Conservation (phyloP, 768 basidiomycete genomes). For the Boletus huronensis region DNA sequence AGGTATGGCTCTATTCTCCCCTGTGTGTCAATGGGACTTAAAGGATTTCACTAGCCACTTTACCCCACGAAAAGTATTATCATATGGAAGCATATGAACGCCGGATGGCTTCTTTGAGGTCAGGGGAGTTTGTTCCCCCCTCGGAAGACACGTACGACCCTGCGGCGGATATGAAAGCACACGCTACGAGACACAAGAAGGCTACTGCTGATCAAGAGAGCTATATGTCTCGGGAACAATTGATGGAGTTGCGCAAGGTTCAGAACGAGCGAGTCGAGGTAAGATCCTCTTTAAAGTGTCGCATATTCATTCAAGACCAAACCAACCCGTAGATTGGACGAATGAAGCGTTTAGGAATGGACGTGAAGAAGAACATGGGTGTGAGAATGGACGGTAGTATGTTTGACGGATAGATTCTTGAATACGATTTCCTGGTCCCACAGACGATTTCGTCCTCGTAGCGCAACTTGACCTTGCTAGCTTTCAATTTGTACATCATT, state of each 20-base stretch:
- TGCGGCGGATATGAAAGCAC: slow-evolving; percentile 78
- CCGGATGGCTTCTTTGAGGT: slow-evolving; percentile 79
- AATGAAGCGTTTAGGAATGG: slow-evolving; percentile 87
- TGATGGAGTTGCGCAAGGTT: slow-evolving; percentile 76
- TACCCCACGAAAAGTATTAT: slow-evolving; percentile 95
- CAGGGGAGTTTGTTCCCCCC: slow-evolving; percentile 79
- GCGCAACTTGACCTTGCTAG: neutral
- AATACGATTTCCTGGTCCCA: neutral
- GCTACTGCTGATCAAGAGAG: slow-evolving; percentile 62
- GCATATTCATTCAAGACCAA: neutral
- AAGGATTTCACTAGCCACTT: slow-evolving; percentile 55
- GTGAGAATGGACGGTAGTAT: slow-evolving; percentile 78
- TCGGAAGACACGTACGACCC: slow-evolving; percentile 74
- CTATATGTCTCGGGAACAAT: slow-evolving; percentile 73
- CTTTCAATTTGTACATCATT: slow-evolving; percentile 1
- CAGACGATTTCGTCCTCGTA: neutral
- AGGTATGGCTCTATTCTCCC: slow-evolving; percentile 38
- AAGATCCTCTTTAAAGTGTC: slow-evolving; percentile 9
- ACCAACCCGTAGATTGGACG: slow-evolving; percentile 54
- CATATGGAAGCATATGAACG: slow-evolving; percentile 82
- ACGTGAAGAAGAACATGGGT: slow-evolving; percentile 79
- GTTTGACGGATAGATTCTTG: slow-evolving; percentile 43
- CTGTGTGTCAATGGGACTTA: neutral
- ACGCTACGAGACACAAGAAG: slow-evolving; percentile 69
- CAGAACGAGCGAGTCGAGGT: slow-evolving; percentile 86